Percentiles rank a stretch among this genome's conserved stretches.
Evolutionary conservation across 768 basidiomycete genomes (phyloP).

Genomic region (Ramaria rubella): DNA sequence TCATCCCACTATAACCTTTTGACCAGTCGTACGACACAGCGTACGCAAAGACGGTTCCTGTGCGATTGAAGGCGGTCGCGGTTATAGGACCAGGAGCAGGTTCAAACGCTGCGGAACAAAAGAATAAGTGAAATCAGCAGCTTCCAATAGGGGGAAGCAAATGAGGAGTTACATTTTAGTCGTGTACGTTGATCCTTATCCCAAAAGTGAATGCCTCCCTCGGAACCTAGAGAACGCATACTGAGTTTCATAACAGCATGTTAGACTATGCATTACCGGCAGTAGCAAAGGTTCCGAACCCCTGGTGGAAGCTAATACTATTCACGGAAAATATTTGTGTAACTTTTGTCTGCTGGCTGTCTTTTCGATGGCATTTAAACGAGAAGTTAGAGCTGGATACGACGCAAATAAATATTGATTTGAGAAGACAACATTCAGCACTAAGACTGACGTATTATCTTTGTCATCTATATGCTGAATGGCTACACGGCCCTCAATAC

Average conservation of each 20-base stretch:
- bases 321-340: constrained; percentile 80
- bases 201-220: constrained; percentile 90
- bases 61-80: constrained; percentile 79
- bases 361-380: constrained; percentile 76
- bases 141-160: no score
- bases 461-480: constrained; percentile 93
- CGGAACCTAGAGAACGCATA: constrained; percentile 45
- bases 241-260: neutral
- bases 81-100: constrained; percentile 69
- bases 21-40: constrained; percentile 93
- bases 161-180: constrained; percentile 63
- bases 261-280: constrained; percentile 41
- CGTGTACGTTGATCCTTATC: constrained; percentile 90
- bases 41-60: constrained; percentile 85
- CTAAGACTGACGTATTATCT: constrained; percentile 48
- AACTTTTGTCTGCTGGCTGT: constrained; percentile 46
- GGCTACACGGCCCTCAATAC: constrained; percentile 87
- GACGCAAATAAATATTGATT: constrained; percentile 4
- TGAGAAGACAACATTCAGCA: neutral
- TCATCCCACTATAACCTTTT: constrained; percentile 84
- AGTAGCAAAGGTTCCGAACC: constrained; percentile 80
- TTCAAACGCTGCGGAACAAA: constrained; percentile 53
- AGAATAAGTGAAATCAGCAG: neutral
- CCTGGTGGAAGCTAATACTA: constrained; percentile 79
- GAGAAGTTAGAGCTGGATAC: constrained; percentile 66